phyloP scores from a whole-genome alignment of 1,139 yeast genomes.

The Wickerhamomyces sp. region DNA sequence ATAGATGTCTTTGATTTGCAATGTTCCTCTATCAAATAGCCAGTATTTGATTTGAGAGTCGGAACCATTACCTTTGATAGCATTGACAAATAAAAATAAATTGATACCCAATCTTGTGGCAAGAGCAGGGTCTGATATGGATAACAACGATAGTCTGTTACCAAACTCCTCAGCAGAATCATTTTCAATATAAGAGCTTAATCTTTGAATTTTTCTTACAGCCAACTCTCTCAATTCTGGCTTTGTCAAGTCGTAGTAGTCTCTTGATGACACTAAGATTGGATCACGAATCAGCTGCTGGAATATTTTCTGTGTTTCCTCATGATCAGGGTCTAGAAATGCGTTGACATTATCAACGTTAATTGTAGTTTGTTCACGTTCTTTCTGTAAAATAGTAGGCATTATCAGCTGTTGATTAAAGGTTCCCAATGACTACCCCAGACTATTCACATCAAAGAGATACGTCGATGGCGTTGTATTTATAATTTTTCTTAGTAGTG shows the following conservation, averaged over 20 bases:
- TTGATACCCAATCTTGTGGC: slow-evolving; percentile 70
- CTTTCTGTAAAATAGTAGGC: slow-evolving; percentile 37
- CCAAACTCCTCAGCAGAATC: slow-evolving; percentile 41
- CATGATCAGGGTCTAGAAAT: slow-evolving; percentile 52
- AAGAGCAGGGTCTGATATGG: slow-evolving; percentile 52
- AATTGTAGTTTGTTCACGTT: slow-evolving; percentile 44
- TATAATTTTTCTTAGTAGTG: not conserved
- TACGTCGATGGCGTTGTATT: not conserved
- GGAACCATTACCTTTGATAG: slow-evolving; percentile 73
- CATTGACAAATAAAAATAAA: slow-evolving; percentile 64
- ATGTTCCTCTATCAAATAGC: slow-evolving; percentile 71
- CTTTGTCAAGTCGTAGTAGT: slow-evolving; percentile 50
- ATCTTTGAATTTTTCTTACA: slow-evolving; percentile 43
- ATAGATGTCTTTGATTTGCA: slow-evolving; percentile 58
- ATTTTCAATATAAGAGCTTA: slow-evolving; percentile 46
- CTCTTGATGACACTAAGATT: slow-evolving; percentile 41
- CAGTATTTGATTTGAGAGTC: slow-evolving; percentile 57
- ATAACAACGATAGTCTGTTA: slow-evolving; percentile 36
- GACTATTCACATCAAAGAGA: not conserved
- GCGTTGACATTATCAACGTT: slow-evolving; percentile 45
- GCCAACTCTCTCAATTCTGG: slow-evolving; percentile 48
- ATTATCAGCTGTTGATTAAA: slow-evolving; percentile 3
- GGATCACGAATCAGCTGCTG: slow-evolving; percentile 54
- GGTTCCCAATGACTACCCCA: not conserved
- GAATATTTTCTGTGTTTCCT: slow-evolving; percentile 37